A percentile compares a stretch with the other conserved stretches of the same genome.
These are phyloP conservation scores for Amesomyces nigricolor DNA, from an alignment of 2,329 filamentous ascomycete genomes.

Conservation along the genomic window DNA sequence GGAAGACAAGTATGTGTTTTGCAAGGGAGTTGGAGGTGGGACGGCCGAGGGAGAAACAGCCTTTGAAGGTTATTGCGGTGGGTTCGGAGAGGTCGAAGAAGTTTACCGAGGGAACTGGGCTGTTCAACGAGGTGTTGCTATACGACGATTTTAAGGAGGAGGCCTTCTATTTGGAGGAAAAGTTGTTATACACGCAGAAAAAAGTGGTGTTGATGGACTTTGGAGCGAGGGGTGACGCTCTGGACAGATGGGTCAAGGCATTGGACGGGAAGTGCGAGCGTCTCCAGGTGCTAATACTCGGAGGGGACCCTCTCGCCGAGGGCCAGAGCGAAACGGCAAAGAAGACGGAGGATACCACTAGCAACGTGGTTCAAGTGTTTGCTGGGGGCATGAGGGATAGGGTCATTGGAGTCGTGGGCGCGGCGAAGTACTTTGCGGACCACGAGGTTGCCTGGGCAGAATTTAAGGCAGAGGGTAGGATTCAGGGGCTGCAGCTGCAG, in stretches of 20 bases:
- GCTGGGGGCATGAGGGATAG: conserved; percentile 6
- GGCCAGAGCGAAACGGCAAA: neutral
- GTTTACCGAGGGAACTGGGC: conserved; percentile 8
- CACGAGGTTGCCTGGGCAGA: neutral
- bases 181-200: neutral
- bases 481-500: conserved; percentile 3
- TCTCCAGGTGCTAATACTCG: conserved; percentile 10
- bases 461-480: conserved; percentile 3
- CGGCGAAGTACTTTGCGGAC: neutral
- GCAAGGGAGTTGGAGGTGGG: conserved; percentile 10
- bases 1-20: conserved; percentile 16
- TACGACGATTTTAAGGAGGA: conserved; percentile 6
- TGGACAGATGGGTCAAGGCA: conserved; percentile 6
- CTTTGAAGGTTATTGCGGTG: conserved; percentile 8
- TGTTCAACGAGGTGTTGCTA: conserved; percentile 17
- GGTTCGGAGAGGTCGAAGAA: conserved; percentile 11
- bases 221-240: conserved; percentile 11
- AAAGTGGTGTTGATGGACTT: conserved; percentile 18
- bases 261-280: neutral
- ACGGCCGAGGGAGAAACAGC: conserved; percentile 5
- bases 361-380: conserved; percentile 11
- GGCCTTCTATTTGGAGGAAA: neutral
- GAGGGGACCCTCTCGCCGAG: conserved; percentile 3
- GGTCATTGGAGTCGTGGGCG: conserved; percentile 1
- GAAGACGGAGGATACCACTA: neutral